Evolutionary conservation across 2,329 filamentous ascomycete genomes (phyloP).

Genomic region (Cladosporium sp.): DNA sequence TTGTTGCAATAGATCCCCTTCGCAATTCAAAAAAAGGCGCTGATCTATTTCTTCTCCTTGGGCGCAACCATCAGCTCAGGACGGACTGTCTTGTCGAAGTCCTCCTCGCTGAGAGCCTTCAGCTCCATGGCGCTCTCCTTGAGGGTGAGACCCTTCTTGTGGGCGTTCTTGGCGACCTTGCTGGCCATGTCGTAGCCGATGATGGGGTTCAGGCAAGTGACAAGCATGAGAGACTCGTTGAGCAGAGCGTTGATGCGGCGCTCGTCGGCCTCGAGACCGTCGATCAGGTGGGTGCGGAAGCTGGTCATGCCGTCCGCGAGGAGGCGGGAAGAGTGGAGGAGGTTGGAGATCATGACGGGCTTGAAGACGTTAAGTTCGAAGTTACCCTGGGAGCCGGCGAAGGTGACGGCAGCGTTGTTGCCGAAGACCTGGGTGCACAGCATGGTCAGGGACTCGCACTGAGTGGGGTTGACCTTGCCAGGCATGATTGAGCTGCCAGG

Average conservation of each 20-base stretch:
- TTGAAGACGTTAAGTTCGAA: constrained; percentile 99
- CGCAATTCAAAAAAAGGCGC: neutral
- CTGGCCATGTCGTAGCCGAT: constrained; percentile 97
- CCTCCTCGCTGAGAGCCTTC: constrained; percentile 76
- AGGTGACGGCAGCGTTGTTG: constrained; percentile 87
- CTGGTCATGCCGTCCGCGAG: constrained; percentile 88
- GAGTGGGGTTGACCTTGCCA: constrained; percentile 98
- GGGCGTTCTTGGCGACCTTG: constrained; percentile 96
- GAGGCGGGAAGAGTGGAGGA: constrained; percentile 85
- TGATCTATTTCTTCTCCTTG: constrained; percentile 54
- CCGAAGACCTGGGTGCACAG: constrained; percentile 96
- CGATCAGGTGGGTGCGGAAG: constrained; percentile 89
- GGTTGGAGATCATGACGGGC: constrained; percentile 89
- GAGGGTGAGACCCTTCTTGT: constrained; percentile 93
- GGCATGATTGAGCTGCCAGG: constrained; percentile 98
- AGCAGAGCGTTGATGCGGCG: constrained; percentile 82
- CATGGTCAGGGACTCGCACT: constrained; percentile 98
- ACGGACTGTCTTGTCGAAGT: constrained; percentile 83
- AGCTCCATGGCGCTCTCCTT: constrained; percentile 94
- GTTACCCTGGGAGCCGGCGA: constrained; percentile 94
- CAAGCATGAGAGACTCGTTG: constrained; percentile 96
- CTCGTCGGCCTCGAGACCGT: constrained; percentile 86
- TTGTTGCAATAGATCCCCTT: neutral
- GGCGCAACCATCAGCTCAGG: constrained; percentile 95
- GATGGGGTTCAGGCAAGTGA: constrained; percentile 94